phyloP scores from a whole-genome alignment of 306 rosid genomes.

The Alnus glutinosa region DNA sequence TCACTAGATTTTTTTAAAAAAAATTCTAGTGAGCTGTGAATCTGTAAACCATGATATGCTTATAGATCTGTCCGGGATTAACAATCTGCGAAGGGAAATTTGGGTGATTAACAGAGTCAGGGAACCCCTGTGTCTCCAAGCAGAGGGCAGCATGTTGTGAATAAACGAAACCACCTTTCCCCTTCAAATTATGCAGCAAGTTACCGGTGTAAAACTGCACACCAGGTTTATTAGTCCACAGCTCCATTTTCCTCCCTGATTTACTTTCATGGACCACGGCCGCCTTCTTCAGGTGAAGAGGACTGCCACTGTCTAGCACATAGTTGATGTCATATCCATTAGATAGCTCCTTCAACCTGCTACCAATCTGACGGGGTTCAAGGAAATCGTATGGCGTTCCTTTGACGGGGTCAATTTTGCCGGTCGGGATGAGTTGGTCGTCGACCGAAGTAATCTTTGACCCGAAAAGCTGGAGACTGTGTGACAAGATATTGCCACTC shows the following conservation, averaged over 20 bases:
- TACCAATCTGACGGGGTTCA: slow-evolving; percentile 41
- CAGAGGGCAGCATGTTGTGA: slow-evolving; percentile 36
- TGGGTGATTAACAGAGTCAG: slow-evolving; percentile 52
- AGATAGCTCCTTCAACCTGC: slow-evolving; percentile 37
- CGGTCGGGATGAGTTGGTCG: slow-evolving; percentile 58
- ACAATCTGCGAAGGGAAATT: slow-evolving; percentile 62
- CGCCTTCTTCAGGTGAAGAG: slow-evolving; percentile 33
- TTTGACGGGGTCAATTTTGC: slow-evolving; percentile 26
- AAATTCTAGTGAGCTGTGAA: slow-evolving; percentile 42
- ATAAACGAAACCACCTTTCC: slow-evolving; percentile 51
- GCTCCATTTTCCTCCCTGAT: slow-evolving; percentile 67
- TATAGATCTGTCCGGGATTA: slow-evolving; percentile 52
- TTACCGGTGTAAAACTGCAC: slow-evolving; percentile 57
- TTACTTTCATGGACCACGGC: slow-evolving; percentile 37
- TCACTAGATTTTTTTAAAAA: too few relatives aligned
- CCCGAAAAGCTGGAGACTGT: slow-evolving; percentile 48
- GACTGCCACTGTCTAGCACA: slow-evolving; percentile 34
- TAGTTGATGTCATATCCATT: slow-evolving; percentile 68
- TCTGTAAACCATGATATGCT: slow-evolving; percentile 55
- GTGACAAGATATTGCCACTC: slow-evolving; percentile 61
- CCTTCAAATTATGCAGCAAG: slow-evolving; percentile 38
- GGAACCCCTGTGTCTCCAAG: slow-evolving; percentile 71
- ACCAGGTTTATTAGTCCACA: slow-evolving; percentile 63
- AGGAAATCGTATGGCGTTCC: slow-evolving; percentile 65
- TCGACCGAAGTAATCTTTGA: slow-evolving; percentile 61